Base-by-base conservation (phyloP, 2,329 filamentous ascomycete genomes). In the Ascochyta lentis region DNA sequence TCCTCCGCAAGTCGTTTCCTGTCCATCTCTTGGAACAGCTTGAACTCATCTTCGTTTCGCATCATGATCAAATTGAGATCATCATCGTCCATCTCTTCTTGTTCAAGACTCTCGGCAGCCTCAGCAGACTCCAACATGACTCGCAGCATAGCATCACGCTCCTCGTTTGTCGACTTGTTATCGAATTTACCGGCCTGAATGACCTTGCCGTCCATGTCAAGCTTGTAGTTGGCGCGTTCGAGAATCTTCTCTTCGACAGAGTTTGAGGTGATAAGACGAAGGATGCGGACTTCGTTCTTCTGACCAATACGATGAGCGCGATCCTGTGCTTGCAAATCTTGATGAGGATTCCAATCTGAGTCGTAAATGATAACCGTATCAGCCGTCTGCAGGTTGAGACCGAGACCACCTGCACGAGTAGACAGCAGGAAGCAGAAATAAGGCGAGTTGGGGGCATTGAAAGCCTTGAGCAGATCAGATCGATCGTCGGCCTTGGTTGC, bases 311-410 rank as follows among this genome's bases (percentile, higher is more conserved):
- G 94, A 87, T 99, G 95, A 42, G 95, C 95, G 88, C 95, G 95
- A 89, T 99, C 95, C 75, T 99, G 95, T 13, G 95, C 95, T 77
- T 99, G 95, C 77, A 99, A 82, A 90, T 99, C 95, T 77, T 99
- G 95, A 75, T 98, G 94, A 73, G 95, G 95, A 77, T 99, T 99
- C 95, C 95, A 99, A 80, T 99, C 95, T 0, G 95, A 99, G 73
- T 99, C 95, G 78, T 97, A 99, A 72, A 99, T 99, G 77, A 99
- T 97, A 80, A 99, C 95, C 1, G 95, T 99, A 77, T 99, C 95
- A 38, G 95, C 95, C 41, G 94, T 97, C 78, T 99, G 95, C 75
- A 99, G 77, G 72, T 99, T 99, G 65, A 99, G 84, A 84, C 95
- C 95, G 10, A 99, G 84, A 85, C 95, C 95, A 88, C 95, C 95